Evolutionary conservation across 73 alveolate species (phyloP).

Genomic region (Loxodes magnus): DNA sequence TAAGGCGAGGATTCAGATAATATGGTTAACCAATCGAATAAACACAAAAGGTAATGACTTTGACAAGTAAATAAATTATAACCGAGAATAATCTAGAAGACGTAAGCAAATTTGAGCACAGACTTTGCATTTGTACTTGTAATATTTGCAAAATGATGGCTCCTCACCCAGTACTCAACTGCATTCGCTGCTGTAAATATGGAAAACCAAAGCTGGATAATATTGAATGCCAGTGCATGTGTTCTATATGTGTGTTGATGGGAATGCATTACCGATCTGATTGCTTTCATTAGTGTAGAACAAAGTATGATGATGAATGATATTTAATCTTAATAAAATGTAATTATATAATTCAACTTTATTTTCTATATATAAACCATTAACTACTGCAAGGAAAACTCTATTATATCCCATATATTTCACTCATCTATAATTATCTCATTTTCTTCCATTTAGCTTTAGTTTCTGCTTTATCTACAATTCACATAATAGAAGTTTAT

Average conservation of each 20-base stretch:
- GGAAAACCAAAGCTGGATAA: constrained; percentile 5
- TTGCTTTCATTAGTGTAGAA: constrained; percentile 23
- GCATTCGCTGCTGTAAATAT: constrained; percentile 26
- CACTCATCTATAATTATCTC: too few species aligned
- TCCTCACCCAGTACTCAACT: constrained; percentile 46
- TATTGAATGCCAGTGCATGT: constrained; percentile 22
- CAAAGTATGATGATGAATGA: constrained; percentile 16
- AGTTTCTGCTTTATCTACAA: too few species aligned
- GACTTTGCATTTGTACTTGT: constrained; percentile 39
- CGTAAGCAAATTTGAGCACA: constrained; percentile 11
- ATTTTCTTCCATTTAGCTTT: too few species aligned
- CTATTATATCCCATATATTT: too few species aligned
- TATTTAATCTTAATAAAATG: too few species aligned
- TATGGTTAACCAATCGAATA: constrained; percentile 43
- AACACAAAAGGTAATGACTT: constrained; percentile 33
- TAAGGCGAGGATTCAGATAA: constrained; percentile 42
- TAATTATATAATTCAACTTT: too few species aligned
- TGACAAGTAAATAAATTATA: constrained; percentile 9
- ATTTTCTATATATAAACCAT: too few species aligned
- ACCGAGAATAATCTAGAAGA: constrained; percentile 13
- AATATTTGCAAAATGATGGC: too few species aligned
- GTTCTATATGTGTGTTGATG: constrained; percentile 30
- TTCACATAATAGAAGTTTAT: too few species aligned
- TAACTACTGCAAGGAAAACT: too few species aligned
- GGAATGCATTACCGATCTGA: constrained; percentile 17